Conservation (phyloP, 2,329 filamentous ascomycete species). For the Fusarium multiceps region DNA sequence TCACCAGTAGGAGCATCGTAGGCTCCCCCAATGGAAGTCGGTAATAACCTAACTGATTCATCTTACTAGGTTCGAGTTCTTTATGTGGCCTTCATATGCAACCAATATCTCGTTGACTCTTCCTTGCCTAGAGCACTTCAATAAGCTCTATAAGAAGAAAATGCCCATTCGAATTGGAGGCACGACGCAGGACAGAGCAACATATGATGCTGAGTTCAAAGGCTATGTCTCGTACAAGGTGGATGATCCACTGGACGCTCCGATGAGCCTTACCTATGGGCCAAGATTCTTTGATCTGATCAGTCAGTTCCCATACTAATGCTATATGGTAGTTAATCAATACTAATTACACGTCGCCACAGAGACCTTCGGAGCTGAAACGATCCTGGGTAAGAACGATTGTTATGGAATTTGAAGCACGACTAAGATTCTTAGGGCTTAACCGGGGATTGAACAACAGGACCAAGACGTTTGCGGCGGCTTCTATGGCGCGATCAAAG, state of each 20-base stretch:
- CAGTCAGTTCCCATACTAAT: background rate
- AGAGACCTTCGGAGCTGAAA: background rate
- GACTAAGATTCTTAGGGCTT: background rate
- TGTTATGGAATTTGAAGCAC: too few species aligned
- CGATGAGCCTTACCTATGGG: background rate
- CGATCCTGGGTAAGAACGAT: background rate
- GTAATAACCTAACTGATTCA: background rate
- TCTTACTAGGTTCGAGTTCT: background rate
- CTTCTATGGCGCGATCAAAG: background rate
- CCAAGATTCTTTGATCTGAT: conserved; percentile 1
- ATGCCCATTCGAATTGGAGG: background rate
- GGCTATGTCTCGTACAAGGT: background rate
- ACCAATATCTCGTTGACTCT: background rate
- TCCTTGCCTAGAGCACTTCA: background rate
- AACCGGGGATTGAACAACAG: background rate
- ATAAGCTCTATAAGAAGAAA: background rate
- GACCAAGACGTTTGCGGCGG: background rate
- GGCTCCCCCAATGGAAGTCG: too few species aligned
- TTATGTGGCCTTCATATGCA: conserved; percentile 3
- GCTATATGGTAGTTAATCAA: too few species aligned
- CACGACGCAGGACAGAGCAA: conserved; percentile 2
- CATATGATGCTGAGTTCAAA: background rate
- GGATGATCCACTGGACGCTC: background rate
- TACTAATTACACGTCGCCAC: background rate
- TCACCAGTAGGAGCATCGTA: background rate